These are phyloP conservation scores for Mycena olivaceomarginata DNA, from an alignment of 768 basidiomycete genomes.

Conservation along the genomic window DNA sequence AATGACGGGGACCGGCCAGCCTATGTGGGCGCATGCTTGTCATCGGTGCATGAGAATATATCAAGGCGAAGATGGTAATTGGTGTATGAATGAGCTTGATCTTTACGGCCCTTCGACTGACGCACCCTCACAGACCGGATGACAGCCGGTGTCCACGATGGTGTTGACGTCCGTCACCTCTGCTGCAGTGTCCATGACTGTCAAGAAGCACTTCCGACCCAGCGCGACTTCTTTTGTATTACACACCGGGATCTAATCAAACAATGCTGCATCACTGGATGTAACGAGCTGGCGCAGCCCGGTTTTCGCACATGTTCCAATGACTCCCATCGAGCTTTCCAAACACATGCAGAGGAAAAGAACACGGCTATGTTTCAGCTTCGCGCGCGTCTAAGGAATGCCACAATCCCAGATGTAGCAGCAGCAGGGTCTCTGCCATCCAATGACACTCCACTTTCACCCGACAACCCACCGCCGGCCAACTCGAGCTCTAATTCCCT, in stretches of 20 bases:
- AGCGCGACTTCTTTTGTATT: neutral
- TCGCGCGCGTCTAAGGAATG: neutral
- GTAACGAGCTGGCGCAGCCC: neutral
- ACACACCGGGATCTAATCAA: neutral
- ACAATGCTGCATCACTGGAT: slow-evolving; percentile 12
- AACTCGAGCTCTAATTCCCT: neutral
- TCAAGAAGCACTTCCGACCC: neutral
- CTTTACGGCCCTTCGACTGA: no score
- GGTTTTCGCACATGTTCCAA: slow-evolving; percentile 12
- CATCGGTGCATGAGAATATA: no score
- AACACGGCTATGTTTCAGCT: slow-evolving; percentile 32
- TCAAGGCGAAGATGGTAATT: no score
- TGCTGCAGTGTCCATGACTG: slow-evolving; percentile 23
- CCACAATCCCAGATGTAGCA: neutral
- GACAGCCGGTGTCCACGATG: slow-evolving; percentile 17
- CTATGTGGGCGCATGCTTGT: no score
- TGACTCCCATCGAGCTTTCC: neutral
- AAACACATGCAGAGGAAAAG: neutral
- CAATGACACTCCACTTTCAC: neutral
- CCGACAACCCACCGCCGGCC: neutral
- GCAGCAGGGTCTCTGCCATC: neutral
- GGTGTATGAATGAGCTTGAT: no score
- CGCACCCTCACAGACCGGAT: neutral
- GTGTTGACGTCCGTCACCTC: slow-evolving; percentile 2
- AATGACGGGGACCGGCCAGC: no score